Conservation (phyloP, 1,284 basidiomycete species). For the Somion occarium region DNA sequence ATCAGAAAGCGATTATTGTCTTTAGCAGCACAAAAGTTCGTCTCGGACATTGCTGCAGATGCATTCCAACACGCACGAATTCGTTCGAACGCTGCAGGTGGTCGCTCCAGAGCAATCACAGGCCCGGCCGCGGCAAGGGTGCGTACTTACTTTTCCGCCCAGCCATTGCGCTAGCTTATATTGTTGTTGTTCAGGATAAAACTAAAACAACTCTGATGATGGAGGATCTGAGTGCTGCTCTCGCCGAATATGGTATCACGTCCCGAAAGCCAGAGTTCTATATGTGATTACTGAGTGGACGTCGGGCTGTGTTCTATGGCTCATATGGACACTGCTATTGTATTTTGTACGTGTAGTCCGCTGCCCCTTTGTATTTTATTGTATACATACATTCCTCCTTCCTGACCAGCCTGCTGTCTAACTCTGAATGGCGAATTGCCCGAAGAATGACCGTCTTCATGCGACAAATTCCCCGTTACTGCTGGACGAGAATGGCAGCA, state of each 20-base stretch:
- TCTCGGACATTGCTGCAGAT: conserved; percentile 95
- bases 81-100: conserved; percentile 74
- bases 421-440: no score
- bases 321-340: no score
- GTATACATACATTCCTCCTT: no score
- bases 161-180: neutral
- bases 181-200: conserved; percentile 58
- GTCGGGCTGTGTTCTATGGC: no score
- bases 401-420: no score
- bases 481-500: no score
- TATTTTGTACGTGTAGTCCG: no score
- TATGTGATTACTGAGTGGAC: conserved; percentile 44
- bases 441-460: no score
- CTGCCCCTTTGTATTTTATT: no score
- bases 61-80: conserved; percentile 98
- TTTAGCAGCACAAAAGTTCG: conserved; percentile 96
- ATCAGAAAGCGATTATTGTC: conserved; percentile 89
- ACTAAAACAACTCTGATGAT: conserved; percentile 96
- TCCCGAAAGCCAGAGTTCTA: conserved; percentile 91
- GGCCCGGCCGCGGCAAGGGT: conserved; percentile 65
- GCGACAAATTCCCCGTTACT: no score
- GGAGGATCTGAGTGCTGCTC: conserved; percentile 92
- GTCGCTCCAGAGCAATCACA: conserved; percentile 55
- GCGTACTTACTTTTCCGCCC: conserved; percentile 13
- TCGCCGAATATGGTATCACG: conserved; percentile 94